Base-by-base conservation (phyloP, 2,329 filamentous ascomycete species). In the Penicillium sp. region DNA sequence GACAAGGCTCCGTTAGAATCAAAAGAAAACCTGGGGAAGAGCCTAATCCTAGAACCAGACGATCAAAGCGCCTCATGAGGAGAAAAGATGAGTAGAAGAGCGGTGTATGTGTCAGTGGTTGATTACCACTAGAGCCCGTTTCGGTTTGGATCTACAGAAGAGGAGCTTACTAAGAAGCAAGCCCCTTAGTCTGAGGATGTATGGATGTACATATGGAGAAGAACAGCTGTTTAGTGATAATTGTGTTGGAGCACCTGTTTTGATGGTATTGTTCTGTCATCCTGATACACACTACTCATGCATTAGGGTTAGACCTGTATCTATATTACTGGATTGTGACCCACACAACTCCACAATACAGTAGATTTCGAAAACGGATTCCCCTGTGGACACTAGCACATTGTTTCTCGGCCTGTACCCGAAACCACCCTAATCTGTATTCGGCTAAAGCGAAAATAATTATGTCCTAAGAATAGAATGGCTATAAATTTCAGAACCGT, bases 321-420 rank as follows among this genome's bases (percentile, higher is more conserved):
- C n/a, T n/a, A n/a, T n/a, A n/a, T n/a, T n/a, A n/a, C n/a, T n/a
- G n/a, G n/a, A n/a, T n/a, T n/a, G n/a, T n/a, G n/a, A n/a, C n/a
- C n/a, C n/a, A n/a, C n/a, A n/a, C n/a, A n/a, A n/a, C n/a, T n/a
- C n/a, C n/a, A n/a, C n/a, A n/a, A n/a, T 36, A 22, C 32, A 46
- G 43, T 46, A 32, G 27, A 34, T 14, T 18, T 46, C 43, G 43
- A 46, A 46, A 46, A 46, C 31, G 10, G 43, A 16, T 46, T 46
- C 22, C 43, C 43, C 43, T 29, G 6, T 9, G 11, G 43, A 46
- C 43, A 46, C 27, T 21, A 5, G 34, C 22, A 27, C 43, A 5
- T 46, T 34, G 43, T 46, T 46, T 32, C 43, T 46, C 43, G 24
- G 43, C 43, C n/a, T 16, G 43, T 45, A 45, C 43, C 43, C 43